Percentiles rank a stretch among this genome's conserved stretches.
Conservation (phyloP, 331 rosid genomes). For the Quercus lobata region DNA sequence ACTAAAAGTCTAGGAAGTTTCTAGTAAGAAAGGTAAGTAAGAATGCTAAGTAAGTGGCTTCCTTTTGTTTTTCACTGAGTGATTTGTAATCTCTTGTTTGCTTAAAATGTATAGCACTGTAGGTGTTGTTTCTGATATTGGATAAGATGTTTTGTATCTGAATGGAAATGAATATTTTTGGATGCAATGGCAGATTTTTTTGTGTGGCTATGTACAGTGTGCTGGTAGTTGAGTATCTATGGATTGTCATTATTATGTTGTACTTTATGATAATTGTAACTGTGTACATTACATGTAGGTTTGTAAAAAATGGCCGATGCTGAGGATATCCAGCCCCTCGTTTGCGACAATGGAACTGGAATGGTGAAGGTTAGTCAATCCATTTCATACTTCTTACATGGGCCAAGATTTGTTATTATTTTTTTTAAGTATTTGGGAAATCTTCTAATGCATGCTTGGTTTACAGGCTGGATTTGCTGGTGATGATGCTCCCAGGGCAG, state of each 20-base stretch:
- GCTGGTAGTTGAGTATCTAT: not conserved
- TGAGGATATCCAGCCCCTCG: constrained; percentile 43
- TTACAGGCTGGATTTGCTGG: constrained; percentile 46
- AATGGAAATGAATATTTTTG: not conserved
- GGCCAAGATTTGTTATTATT: not conserved
- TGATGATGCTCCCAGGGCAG: constrained; percentile 46
- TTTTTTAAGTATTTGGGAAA: not conserved
- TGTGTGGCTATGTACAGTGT: not conserved
- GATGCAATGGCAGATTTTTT: too few species aligned
- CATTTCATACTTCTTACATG: not conserved
- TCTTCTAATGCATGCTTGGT: not conserved
- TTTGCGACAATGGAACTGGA: constrained; percentile 43
- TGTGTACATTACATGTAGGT: constrained; percentile 9
- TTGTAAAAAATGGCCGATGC: constrained; percentile 33
- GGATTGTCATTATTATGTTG: not conserved
- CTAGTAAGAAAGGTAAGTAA: not conserved
- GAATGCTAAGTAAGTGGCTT: not conserved
- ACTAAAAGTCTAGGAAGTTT: not conserved
- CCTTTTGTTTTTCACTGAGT: too few species aligned
- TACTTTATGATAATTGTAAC: not conserved
- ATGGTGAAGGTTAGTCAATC: constrained; percentile 34
- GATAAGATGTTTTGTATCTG: not conserved
- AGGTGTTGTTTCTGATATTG: not conserved
- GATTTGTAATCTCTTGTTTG: too few species aligned
- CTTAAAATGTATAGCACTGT: not conserved